phyloP scores from a whole-genome alignment of 768 basidiomycete species.

The Boletus reticulatus region DNA sequence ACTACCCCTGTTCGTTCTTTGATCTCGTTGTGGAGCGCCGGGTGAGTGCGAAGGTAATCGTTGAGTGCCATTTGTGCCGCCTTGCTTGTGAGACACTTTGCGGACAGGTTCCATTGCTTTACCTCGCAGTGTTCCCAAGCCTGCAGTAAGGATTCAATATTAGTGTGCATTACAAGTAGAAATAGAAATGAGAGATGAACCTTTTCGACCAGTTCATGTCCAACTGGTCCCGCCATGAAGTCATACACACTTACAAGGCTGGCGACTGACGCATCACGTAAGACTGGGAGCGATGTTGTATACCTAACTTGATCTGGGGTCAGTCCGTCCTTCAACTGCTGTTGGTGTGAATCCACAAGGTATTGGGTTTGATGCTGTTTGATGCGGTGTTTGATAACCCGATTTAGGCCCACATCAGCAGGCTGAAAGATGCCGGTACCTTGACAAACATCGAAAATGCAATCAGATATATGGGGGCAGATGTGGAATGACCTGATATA shows the following conservation, averaged over 20 bases:
- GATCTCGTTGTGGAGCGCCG: constrained; percentile 15
- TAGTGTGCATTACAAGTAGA: no score
- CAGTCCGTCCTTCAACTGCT: constrained; percentile 2
- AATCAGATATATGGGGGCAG: no score
- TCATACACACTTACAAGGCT: constrained; percentile 16
- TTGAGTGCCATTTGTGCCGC: constrained; percentile 11
- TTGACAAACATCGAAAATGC: no score
- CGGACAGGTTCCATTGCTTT: constrained; percentile 18
- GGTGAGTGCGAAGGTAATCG: constrained; percentile 12
- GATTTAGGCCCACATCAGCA: not conserved
- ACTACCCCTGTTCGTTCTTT: not conserved
- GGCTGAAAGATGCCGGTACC: not conserved
- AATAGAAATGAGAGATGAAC: not conserved
- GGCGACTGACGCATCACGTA: constrained; percentile 21
- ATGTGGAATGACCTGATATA: not conserved
- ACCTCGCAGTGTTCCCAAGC: constrained; percentile 14
- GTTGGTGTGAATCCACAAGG: not conserved
- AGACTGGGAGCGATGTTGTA: constrained; percentile 16
- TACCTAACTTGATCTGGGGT: constrained; percentile 16
- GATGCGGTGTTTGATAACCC: not conserved
- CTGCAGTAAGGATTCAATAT: constrained; percentile 1
- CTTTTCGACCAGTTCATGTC: constrained; percentile 16
- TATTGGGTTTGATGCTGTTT: not conserved
- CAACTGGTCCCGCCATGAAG: constrained; percentile 9
- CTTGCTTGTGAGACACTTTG: constrained; percentile 14